These are phyloP conservation scores for Podospora australis DNA, from an alignment of 495 filamentous ascomycete genomes.

Conservation along the genomic window DNA sequence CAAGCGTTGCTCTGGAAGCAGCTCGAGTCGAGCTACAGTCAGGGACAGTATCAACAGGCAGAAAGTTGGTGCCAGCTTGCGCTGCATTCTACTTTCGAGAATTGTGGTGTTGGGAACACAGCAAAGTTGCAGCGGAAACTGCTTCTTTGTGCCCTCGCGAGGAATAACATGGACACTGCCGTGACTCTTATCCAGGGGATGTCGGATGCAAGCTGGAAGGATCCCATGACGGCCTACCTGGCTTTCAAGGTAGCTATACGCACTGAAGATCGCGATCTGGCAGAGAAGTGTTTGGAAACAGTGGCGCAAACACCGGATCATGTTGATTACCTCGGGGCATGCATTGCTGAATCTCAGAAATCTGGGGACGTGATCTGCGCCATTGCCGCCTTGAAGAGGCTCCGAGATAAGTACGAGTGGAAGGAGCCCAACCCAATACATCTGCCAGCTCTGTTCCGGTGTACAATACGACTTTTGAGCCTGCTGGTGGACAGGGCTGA, in stretches of 20 bases:
- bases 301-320: slow-evolving; percentile 43
- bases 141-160: slow-evolving; percentile 57
- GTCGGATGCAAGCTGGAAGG: slow-evolving; percentile 47
- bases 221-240: slow-evolving; percentile 62
- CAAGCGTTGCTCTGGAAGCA: slow-evolving; percentile 75
- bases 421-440: slow-evolving; percentile 48
- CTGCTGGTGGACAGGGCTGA: slow-evolving; percentile 42
- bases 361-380: slow-evolving; percentile 53
- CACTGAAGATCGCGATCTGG: slow-evolving; percentile 51
- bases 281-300: slow-evolving; percentile 48
- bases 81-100: slow-evolving; percentile 57
- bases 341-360: slow-evolving; percentile 67
- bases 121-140: slow-evolving; percentile 67
- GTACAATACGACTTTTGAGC: slow-evolving; percentile 54
- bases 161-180: slow-evolving; percentile 47
- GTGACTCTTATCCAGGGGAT: slow-evolving; percentile 52
- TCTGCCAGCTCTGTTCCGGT: slow-evolving; percentile 61
- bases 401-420: slow-evolving; percentile 51
- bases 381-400: slow-evolving; percentile 50
- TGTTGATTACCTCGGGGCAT: slow-evolving; percentile 64
- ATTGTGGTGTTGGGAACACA: slow-evolving; percentile 55
- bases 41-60: slow-evolving; percentile 47
- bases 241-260: slow-evolving; percentile 68
- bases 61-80: slow-evolving; percentile 68
- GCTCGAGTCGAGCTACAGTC: slow-evolving; percentile 50